Percentiles rank a stretch among this genome's conserved stretches.
Conservation (phyloP, 2,329 filamentous ascomycete genomes). For the Botrytis porri region DNA sequence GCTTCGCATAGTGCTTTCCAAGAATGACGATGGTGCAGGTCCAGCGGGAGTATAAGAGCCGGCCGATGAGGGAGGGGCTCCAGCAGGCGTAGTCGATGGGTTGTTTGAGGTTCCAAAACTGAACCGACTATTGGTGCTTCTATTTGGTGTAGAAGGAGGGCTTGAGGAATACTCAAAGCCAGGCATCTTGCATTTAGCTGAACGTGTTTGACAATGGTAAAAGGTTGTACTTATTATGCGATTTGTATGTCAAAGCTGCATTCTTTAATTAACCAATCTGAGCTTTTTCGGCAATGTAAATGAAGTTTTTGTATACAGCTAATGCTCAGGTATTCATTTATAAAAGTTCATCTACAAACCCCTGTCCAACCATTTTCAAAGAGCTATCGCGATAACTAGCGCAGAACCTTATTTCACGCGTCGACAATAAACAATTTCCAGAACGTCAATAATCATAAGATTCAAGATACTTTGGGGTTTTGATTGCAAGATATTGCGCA, state of each 20-base stretch:
- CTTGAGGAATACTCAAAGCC: slow-evolving; percentile 35
- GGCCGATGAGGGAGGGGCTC: slow-evolving; percentile 50
- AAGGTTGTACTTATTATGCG: background rate
- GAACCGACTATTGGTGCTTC: slow-evolving; percentile 31
- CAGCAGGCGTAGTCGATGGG: slow-evolving; percentile 56
- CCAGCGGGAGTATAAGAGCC: slow-evolving; percentile 56
- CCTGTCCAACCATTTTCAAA: slow-evolving; percentile 20
- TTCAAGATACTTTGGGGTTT: background rate
- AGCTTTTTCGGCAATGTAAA: slow-evolving; percentile 2
- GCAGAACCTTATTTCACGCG: slow-evolving; percentile 18
- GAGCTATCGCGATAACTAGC: slow-evolving; percentile 19
- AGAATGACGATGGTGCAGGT: slow-evolving; percentile 49
- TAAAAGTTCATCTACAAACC: slow-evolving; percentile 12
- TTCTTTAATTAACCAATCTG: background rate
- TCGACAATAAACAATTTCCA: slow-evolving; percentile 14
- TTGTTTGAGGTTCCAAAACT: slow-evolving; percentile 37
- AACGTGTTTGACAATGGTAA: background rate
- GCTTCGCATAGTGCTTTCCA: slow-evolving; percentile 50
- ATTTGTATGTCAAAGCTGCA: background rate
- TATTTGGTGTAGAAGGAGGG: slow-evolving; percentile 40
- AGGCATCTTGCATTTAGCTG: slow-evolving; percentile 25
- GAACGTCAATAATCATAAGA: background rate
- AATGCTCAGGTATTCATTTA: background rate
- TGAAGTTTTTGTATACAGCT: background rate
- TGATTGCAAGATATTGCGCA: slow-evolving; percentile 6